Conservation (phyloP, 1,284 basidiomycete species). For the Ganoderma multipileum region DNA sequence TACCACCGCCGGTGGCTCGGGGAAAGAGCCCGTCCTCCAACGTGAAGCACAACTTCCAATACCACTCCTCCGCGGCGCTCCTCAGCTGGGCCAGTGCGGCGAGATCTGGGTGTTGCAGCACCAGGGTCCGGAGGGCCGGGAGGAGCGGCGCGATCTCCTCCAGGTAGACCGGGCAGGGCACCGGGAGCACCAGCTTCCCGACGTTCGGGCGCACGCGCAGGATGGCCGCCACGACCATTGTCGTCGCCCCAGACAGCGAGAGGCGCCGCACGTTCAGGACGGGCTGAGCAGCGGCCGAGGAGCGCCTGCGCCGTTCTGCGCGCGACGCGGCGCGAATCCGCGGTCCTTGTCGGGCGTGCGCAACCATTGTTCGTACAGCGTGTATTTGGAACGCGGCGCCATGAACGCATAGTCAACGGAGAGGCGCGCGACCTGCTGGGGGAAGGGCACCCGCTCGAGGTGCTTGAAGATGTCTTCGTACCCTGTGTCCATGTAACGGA, state of each 20-base stretch:
- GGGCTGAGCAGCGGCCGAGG: slow-evolving; percentile 6
- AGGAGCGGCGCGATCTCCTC: slow-evolving; percentile 29
- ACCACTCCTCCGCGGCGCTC: slow-evolving; percentile 18
- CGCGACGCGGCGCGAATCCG: too few relatives aligned
- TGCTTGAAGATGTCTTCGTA: slow-evolving; percentile 45
- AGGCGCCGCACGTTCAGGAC: slow-evolving; percentile 36
- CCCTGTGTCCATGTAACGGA: slow-evolving; percentile 44
- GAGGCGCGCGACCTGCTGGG: slow-evolving; percentile 40
- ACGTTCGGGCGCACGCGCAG: slow-evolving; percentile 36
- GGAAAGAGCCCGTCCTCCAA: slow-evolving; percentile 27
- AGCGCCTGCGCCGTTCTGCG: slow-evolving; percentile 1
- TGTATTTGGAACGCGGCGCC: slow-evolving; percentile 21
- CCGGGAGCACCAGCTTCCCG: slow-evolving; percentile 35
- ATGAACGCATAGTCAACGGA: slow-evolving; percentile 38
- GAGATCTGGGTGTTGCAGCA: slow-evolving; percentile 28
- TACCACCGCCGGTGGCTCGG: not conserved
- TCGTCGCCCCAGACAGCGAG: slow-evolving; percentile 35
- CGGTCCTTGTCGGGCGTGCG: slow-evolving; percentile 23
- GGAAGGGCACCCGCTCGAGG: slow-evolving; percentile 38
- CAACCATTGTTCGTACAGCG: slow-evolving; percentile 24
- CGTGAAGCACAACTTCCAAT: slow-evolving; percentile 26
- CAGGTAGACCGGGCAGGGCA: slow-evolving; percentile 20
- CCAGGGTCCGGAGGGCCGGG: slow-evolving; percentile 32
- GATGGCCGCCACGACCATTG: slow-evolving; percentile 38
- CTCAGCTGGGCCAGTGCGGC: slow-evolving; percentile 12